Base-by-base conservation (phyloP, 2,329 filamentous ascomycete genomes). In the Sarocladiaceae sp. region DNA sequence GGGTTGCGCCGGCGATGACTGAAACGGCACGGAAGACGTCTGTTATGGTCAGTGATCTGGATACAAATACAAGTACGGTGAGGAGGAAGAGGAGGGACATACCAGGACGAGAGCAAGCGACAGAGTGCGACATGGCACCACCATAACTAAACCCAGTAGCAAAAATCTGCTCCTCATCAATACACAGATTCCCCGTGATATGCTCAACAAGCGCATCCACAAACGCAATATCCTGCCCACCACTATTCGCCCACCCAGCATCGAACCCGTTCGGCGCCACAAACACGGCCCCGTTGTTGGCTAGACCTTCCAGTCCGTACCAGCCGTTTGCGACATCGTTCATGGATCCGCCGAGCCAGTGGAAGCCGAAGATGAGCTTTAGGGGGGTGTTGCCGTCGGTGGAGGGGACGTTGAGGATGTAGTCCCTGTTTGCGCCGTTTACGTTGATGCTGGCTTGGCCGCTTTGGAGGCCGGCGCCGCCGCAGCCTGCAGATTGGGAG, bases 121-220 rank as follows among this genome's bases (percentile, higher is more conserved):
- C 56, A 4, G 67, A 62, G 55, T 66, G 71, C 0, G 65, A 65
- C 68, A 75, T 74, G 51, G 67, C 66, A 13, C 63, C 71, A 31
- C 72, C 72, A 58, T 70, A 74, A 55, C 67, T 71, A 59, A 70
- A 74, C 33, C 71, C 72, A 1, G 68, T 69, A 12, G 68, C 62
- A 59, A 72, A 74, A 52, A 68, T 64, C 33, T 65, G 63, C 35
- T 58, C 59, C 47, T 67, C 60, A 54, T 75, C 64, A 23, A 74
- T 59, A 54, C 72, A 75, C 39, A 74, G 65, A 18, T 66, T 62
- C 4, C 56, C 55, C 53, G 72, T 65, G 23, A 73, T 58, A 7
- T 59, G 60, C 28, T 63, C 58, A 22, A 71, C 55, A 40, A 75
- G 65, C 1, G 56, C 53, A 49, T 71, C 65, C 22, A 72, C 58